Conservation (phyloP, 1,284 basidiomycete species). For the Hymenochaete sp. region DNA sequence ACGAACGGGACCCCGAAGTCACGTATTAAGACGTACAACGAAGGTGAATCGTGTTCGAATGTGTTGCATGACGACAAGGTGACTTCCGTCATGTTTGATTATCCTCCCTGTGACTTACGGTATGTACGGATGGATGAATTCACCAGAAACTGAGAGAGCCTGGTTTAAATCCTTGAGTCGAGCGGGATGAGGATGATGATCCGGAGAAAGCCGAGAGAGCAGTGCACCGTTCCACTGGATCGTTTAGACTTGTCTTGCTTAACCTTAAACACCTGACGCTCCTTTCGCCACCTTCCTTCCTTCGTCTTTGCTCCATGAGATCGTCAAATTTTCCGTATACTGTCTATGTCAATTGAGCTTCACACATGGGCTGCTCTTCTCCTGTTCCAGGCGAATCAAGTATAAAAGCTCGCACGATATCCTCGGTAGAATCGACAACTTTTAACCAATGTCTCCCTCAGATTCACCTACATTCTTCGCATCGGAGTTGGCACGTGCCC, state of each 20-base stretch:
- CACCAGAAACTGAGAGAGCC: not conserved
- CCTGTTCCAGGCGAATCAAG: not conserved
- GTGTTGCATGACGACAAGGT: not conserved
- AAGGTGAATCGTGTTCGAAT: no score
- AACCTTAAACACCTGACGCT: not conserved
- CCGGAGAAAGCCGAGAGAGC: not conserved
- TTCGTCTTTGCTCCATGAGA: not conserved
- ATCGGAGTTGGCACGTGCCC: slow-evolving; percentile 44
- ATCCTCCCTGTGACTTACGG: not conserved
- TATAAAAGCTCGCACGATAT: not conserved
- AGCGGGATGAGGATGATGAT: not conserved
- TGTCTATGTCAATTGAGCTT: not conserved
- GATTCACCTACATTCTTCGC: slow-evolving; percentile 35
- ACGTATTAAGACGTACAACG: no score
- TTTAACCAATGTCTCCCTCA: not conserved
- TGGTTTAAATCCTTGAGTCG: not conserved
- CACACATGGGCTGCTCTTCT: not conserved
- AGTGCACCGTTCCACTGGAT: slow-evolving; percentile 1
- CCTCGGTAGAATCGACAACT: not conserved
- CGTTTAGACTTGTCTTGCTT: not conserved
- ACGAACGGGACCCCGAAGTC: no score
- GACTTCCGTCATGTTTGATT: not conserved
- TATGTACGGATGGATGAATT: not conserved
- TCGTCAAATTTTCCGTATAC: not conserved
- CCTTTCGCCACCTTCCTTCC: not conserved